Percentiles rank a stretch among this genome's conserved stretches.
These are phyloP conservation scores for Termitomyces sp. DNA, from an alignment of 768 basidiomycete genomes.

Conservation along the genomic window DNA sequence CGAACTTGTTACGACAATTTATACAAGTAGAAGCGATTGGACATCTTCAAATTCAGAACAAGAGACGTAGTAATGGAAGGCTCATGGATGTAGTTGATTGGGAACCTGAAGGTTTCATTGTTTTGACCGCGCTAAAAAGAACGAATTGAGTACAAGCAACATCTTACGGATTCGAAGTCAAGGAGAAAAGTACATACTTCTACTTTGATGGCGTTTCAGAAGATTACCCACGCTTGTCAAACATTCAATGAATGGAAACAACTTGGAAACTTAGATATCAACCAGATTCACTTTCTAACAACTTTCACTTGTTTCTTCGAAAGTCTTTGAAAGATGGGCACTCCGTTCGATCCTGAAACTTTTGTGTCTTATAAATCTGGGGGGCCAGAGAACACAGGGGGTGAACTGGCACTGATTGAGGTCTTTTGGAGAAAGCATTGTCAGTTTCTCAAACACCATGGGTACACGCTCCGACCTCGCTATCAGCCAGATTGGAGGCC, in stretches of 20 bases:
- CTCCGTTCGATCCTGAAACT: not conserved
- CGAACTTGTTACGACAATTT: not conserved
- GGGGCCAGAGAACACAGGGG: not conserved
- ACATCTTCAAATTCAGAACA: not conserved
- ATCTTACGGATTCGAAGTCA: not conserved
- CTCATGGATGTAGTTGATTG: not conserved
- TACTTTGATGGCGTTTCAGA: not conserved
- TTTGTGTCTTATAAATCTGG: not conserved
- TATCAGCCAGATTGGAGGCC: constrained; percentile 8
- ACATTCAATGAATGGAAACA: not conserved
- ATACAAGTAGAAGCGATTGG: not conserved
- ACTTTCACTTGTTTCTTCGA: too few species aligned
- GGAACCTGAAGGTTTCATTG: not conserved
- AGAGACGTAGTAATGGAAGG: not conserved
- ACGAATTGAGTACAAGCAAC: not conserved
- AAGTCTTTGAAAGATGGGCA: not conserved
- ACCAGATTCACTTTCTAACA: not conserved
- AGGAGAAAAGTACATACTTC: not conserved
- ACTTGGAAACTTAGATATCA: not conserved
- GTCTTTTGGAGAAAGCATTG: constrained; percentile 3
- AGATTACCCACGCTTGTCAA: not conserved
- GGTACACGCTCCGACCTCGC: constrained; percentile 8
- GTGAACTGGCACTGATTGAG: not conserved
- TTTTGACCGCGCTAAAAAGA: not conserved
- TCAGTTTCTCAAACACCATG: constrained; percentile 5